Evolutionary conservation across 768 basidiomycete species (phyloP).

Genomic region (Macrolepiota fuliginosa): DNA sequence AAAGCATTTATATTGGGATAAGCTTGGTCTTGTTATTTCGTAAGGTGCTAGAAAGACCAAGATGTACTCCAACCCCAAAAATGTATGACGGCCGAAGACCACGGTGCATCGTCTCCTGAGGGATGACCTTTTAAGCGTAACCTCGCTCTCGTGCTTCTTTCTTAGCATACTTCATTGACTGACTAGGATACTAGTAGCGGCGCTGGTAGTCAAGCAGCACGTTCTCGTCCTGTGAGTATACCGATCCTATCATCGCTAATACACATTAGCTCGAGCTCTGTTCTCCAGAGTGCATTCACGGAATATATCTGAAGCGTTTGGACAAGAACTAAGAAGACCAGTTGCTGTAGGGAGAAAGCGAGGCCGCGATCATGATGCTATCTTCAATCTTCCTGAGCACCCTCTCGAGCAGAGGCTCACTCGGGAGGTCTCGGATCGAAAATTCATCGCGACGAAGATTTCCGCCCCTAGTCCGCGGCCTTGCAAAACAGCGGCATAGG

Average conservation of each 20-base stretch:
- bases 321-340: no score
- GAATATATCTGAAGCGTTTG: no score
- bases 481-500: neutral
- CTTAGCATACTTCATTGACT: neutral
- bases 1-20: neutral
- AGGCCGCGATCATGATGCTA: neutral
- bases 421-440: neutral
- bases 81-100: neutral
- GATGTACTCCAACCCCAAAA: neutral
- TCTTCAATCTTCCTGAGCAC: neutral
- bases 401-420: neutral
- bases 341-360: no score
- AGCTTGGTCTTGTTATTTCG: neutral
- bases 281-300: no score
- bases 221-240: neutral
- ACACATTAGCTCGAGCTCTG: no score
- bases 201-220: neutral
- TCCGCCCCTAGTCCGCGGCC: slow-evolving; percentile 9
- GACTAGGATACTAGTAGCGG: neutral
- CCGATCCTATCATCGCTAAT: no score
- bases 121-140: neutral
- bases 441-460: neutral
- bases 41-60: neutral
- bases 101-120: neutral
- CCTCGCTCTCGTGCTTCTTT: neutral